These are phyloP conservation scores for Globisporangium orthogonon DNA, from an alignment of 352 stramenopile species.

Conservation along the genomic window DNA sequence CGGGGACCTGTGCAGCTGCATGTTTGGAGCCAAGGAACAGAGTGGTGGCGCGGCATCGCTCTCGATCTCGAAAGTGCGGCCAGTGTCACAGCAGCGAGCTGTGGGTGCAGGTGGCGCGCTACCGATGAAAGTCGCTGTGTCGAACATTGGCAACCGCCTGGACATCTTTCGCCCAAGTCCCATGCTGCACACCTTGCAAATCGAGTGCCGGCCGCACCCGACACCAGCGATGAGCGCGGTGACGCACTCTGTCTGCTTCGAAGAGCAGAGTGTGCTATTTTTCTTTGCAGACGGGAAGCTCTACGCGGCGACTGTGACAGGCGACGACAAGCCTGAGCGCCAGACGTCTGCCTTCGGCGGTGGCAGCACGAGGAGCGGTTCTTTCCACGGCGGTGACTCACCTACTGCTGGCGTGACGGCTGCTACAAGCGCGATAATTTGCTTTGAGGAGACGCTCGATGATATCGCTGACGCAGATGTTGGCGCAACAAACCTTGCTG, in stretches of 20 bases:
- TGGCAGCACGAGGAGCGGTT: background rate
- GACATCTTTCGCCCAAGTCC: conserved; percentile 28
- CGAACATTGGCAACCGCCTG: conserved; percentile 31
- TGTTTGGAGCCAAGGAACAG: conserved; percentile 34
- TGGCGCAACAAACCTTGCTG: conserved; percentile 13
- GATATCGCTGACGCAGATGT: conserved; percentile 9
- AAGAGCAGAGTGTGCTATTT: conserved; percentile 31
- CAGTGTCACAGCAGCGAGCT: background rate
- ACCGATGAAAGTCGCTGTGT: conserved; percentile 26
- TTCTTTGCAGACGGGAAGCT: conserved; percentile 27
- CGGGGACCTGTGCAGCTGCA: conserved; percentile 29
- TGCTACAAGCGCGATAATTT: conserved; percentile 8
- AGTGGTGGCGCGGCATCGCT: conserved; percentile 16
- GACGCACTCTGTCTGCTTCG: conserved; percentile 31
- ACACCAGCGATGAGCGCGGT: conserved; percentile 18
- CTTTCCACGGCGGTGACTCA: conserved; percentile 1
- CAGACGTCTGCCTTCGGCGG: conserved; percentile 6
- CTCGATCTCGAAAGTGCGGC: conserved; percentile 21
- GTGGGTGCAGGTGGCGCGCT: background rate
- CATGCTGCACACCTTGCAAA: conserved; percentile 28
- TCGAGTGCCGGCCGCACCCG: conserved; percentile 21
- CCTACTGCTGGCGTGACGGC: background rate
- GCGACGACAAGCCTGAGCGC: conserved; percentile 8
- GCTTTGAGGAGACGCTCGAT: conserved; percentile 14
- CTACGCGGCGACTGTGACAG: conserved; percentile 19